Evolutionary conservation across 2,329 filamentous ascomycete species (phyloP), one percentile per base, ranked within the genome.

Genomic region (Periconia sp.): DNA sequence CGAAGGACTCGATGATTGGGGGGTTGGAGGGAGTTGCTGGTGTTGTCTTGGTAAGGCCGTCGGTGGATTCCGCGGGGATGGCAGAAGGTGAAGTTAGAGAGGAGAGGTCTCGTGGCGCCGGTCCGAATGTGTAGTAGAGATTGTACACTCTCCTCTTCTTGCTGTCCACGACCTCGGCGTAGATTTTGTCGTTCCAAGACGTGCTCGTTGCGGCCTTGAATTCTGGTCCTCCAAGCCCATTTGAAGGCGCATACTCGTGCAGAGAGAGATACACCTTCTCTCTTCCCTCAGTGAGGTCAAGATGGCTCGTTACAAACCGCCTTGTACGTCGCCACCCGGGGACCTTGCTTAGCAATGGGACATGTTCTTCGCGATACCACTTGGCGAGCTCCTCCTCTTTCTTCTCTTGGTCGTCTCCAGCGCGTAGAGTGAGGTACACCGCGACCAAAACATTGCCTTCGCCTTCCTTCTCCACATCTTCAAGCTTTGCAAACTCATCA

Each of bases 121-220:
- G 82, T 0, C 90, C 89, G 65, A 96, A 95, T 11, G 88, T 86
- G 72, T 94, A 92, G 71, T 90, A 90, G 57, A 92, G 83, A 33
- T 83, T 78, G 73, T 90, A 94, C 0, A 80, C 79, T 17, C 88
- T 81, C 43, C 85, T 79, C 11, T 74, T 79, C 63, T 83, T 84
- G 45, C 77, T 73, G 19, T 79, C 81, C 11, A 90, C 81, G 14
- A 85, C 80, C 33, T 85, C 82, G 18, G 75, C 72, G 62, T 83
- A 82, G 35, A 91, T 78, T 47, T 85, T 79, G 2, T 79, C 77
- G 15, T 80, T 76, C 82, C 87, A 85, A 1, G 82, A 77, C 1
- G 89, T 91, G 11, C 79, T 76, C 61, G 80, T 84, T 1, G 87
- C 81, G 0, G 85, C 84, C 64, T 84, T 77, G 71, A 86, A 84